Conservation (phyloP, 2,329 filamentous ascomycete genomes). For the Aspergillus uvarum region DNA sequence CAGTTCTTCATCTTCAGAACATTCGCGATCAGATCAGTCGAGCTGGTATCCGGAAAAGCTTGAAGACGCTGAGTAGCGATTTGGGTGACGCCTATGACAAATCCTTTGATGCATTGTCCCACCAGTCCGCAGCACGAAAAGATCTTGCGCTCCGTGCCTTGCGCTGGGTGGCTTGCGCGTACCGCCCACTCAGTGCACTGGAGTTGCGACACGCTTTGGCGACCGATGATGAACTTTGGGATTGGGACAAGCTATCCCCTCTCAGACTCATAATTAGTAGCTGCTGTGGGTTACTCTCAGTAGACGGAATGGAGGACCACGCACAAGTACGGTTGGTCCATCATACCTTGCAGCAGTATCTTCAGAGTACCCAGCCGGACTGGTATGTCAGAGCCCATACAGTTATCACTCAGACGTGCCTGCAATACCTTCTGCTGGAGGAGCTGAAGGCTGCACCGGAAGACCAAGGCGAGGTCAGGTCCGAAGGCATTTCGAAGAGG, state of each 20-base stretch:
- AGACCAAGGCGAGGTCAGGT: too few relatives aligned
- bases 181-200: background rate
- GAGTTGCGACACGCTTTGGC: slow-evolving; percentile 4
- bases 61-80: background rate
- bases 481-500: too few relatives aligned
- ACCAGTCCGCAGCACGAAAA: slow-evolving; percentile 4
- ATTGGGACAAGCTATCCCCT: too few relatives aligned
- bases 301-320: slow-evolving; percentile 1
- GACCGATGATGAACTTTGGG: background rate
- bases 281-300: background rate
- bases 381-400: background rate
- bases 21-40: slow-evolving; percentile 8
- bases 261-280: too few relatives aligned
- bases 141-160: background rate
- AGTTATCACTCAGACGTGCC: too few relatives aligned
- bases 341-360: slow-evolving; percentile 9
- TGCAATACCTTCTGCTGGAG: too few relatives aligned
- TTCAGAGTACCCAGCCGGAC: background rate
- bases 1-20: slow-evolving; percentile 7
- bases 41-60: slow-evolving; percentile 1
- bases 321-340: slow-evolving; percentile 6
- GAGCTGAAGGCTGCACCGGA: too few relatives aligned
- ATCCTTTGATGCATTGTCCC: background rate
- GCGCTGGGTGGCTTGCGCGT: background rate
- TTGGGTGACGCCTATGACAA: background rate